phyloP scores from a whole-genome alignment of 441 rosid genomes.

The Erodium chrysanthum region DNA sequence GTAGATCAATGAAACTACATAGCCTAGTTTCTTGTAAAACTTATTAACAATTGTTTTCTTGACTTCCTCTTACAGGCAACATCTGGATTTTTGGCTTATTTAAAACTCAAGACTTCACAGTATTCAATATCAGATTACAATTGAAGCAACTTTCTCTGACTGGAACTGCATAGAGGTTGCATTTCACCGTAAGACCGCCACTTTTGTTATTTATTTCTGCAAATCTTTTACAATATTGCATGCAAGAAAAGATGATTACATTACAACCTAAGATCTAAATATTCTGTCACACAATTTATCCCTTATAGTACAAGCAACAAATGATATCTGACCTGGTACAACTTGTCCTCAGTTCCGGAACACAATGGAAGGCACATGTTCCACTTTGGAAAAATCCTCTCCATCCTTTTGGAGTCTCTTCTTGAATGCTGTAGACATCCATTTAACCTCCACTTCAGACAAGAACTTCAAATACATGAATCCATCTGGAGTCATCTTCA shows the following conservation, averaged over 20 bases:
- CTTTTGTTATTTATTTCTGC: too few relatives aligned
- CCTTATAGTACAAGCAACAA: too few relatives aligned
- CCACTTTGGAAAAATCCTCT: constrained; percentile 29
- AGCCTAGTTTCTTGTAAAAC: constrained; percentile 8
- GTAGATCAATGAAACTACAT: too few relatives aligned
- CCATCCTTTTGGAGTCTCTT: constrained; percentile 20
- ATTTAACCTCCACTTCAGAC: constrained; percentile 22
- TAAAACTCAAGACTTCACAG: neutral
- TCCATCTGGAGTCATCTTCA: constrained; percentile 30
- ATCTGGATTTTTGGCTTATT: neutral
- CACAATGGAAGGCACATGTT: constrained; percentile 30
- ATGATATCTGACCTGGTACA: too few relatives aligned
- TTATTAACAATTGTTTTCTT: neutral
- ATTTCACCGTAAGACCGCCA: too few relatives aligned
- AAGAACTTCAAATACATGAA: constrained; percentile 14
- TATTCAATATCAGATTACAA: neutral
- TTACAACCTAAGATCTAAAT: too few relatives aligned
- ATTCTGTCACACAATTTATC: too few relatives aligned
- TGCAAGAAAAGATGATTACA: too few relatives aligned
- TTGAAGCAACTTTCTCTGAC: constrained; percentile 12
- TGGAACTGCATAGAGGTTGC: too few relatives aligned
- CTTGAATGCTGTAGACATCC: constrained; percentile 17
- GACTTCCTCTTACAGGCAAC: constrained; percentile 8
- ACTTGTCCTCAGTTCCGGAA: constrained; percentile 6
- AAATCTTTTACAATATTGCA: too few relatives aligned